Base-by-base conservation (phyloP, 73 alveolate genomes). In the Paramecium sonneborni region DNA sequence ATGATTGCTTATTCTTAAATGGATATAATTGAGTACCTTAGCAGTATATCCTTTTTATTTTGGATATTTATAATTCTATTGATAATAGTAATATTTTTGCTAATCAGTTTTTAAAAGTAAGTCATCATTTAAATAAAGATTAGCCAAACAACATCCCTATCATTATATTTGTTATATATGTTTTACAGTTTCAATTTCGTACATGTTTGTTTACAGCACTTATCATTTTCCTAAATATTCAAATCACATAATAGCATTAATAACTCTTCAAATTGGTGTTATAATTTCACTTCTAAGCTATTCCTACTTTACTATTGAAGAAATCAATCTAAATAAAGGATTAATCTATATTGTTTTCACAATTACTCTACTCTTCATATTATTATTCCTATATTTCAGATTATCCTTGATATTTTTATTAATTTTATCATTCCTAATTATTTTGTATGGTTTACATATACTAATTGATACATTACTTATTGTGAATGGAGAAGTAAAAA, bases 141-240 rank as follows among this genome's bases (percentile, higher is more conserved):
- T 62, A 62, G 84, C 84, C 84, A 62, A 62, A 62, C 12, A 62
- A 62, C 8, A 62, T 62, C 84, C 84, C 1, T 62, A 62, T 62
- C 20, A 62, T 62, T 32, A 28, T 14, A 62, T 62, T 21, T 62
- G 48, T 32, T 62, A 30, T 24, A 12, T 21, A 3, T 15, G 39
- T 62, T 62, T 62, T 30, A 62, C 84, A 30, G 24, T 62, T 12
- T 62, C 84, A 7, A 32, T 62, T 20, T 62, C 48, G 10, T 58
- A 58, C 21, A 23, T 58, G 0, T 58, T 58, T 58, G 8, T 1
- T 0, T 58, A 58, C 23, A 28, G 9, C 6, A 58, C 24, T 1
- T 20, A 23, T 58, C 82, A 58, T 58, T 58, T 20, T 58, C 82
- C 82, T 28, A 9, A 18, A 9, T 58, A 58, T 43, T 58, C 82